A percentile compares a stretch with the other conserved stretches of the same genome.
Conservation (phyloP, 768 basidiomycete genomes). For the Chalciporus pseudorubinellus region DNA sequence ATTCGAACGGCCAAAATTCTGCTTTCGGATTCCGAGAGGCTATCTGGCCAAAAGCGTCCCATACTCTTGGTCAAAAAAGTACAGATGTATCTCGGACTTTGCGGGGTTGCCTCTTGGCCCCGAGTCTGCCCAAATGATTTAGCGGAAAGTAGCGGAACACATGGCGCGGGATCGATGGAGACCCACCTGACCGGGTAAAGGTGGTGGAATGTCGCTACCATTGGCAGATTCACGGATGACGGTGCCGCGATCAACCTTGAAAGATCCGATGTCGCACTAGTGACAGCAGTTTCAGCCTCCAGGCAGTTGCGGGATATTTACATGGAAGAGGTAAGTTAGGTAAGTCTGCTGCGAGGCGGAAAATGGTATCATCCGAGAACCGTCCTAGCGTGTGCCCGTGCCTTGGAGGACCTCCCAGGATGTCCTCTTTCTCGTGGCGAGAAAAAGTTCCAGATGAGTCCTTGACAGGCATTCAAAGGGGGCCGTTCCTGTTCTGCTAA, state of each 20-base stretch:
- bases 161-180: slow-evolving; percentile 17
- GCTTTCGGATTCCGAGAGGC: slow-evolving; percentile 13
- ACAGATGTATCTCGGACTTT: slow-evolving; percentile 26
- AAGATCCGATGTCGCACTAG: slow-evolving; percentile 6
- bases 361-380: no score
- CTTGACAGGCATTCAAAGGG: slow-evolving; percentile 7
- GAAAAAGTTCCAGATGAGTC: neutral
- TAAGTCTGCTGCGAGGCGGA: no score
- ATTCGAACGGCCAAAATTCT: slow-evolving; percentile 10
- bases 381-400: neutral
- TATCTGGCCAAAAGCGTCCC: slow-evolving; percentile 13
- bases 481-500: slow-evolving; percentile 2
- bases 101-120: slow-evolving; percentile 11
- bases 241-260: slow-evolving; percentile 16
- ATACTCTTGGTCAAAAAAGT: slow-evolving; percentile 7
- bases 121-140: slow-evolving; percentile 1
- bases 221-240: slow-evolving; percentile 1
- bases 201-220: neutral
- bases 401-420: neutral
- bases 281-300: neutral
- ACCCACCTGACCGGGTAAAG: slow-evolving; percentile 5
- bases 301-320: neutral
- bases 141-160: slow-evolving; percentile 23
- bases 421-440: neutral
- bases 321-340: neutral